Conservation (phyloP, 2,329 filamentous ascomycete species). For the Epicoccum nigrum region DNA sequence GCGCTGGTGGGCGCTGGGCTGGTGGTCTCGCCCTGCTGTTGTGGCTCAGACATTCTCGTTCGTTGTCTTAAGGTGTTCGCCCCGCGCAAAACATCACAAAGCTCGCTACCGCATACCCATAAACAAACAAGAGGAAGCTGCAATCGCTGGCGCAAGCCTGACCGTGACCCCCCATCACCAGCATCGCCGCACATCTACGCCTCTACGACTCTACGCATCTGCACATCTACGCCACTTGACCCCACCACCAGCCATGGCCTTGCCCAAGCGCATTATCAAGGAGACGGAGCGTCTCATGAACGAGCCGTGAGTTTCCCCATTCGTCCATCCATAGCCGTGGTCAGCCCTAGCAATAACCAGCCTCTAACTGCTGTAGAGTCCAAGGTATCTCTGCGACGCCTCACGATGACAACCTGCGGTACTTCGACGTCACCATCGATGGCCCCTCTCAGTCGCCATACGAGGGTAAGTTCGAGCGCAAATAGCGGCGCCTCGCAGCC, state of each 20-base stretch:
- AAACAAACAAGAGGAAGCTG: not conserved
- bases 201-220: not conserved
- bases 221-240: not conserved
- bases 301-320: constrained; percentile 74
- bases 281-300: constrained; percentile 97
- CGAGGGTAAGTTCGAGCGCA: constrained; percentile 71
- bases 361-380: constrained; percentile 63
- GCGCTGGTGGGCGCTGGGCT: too few species aligned
- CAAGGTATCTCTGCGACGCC: constrained; percentile 95
- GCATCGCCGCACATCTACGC: not conserved
- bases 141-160: not conserved
- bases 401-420: constrained; percentile 95
- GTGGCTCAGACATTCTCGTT: constrained; percentile 15
- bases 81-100: constrained; percentile 16
- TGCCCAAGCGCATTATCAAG: constrained; percentile 97
- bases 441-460: constrained; percentile 92
- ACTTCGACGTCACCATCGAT: constrained; percentile 97
- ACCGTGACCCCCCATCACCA: not conserved
- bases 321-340: too few species aligned
- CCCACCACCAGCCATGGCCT: constrained; percentile 56
- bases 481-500: too few species aligned
- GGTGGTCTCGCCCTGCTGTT: constrained; percentile 15
- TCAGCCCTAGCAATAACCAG: constrained; percentile 3
- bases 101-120: not conserved
- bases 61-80: constrained; percentile 3